Conservation (phyloP, 495 filamentous ascomycete genomes). For the Baudoinia panamericana region DNA sequence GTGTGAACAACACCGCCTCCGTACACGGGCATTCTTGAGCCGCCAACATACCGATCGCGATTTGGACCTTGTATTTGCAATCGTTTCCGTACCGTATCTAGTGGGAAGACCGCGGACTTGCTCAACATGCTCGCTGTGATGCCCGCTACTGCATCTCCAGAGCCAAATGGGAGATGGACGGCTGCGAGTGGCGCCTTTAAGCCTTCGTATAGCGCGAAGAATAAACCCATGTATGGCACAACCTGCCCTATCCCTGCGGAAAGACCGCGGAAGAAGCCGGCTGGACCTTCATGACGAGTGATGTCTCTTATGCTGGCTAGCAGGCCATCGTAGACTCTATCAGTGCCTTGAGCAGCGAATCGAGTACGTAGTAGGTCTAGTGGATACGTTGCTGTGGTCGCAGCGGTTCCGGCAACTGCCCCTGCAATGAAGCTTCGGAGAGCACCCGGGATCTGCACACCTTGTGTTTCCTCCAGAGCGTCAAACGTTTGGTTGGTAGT, state of each 20-base stretch:
- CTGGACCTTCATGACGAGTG: slow-evolving; percentile 52
- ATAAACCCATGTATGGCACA: slow-evolving; percentile 90
- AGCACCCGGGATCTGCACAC: slow-evolving; percentile 39
- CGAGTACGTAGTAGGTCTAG: slow-evolving; percentile 86
- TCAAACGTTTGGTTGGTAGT: slow-evolving; percentile 42
- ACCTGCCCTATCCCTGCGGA: slow-evolving; percentile 71
- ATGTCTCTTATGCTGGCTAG: slow-evolving; percentile 57
- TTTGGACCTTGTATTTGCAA: slow-evolving; percentile 93
- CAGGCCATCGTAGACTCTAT: slow-evolving; percentile 63
- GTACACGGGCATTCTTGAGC: slow-evolving; percentile 72
- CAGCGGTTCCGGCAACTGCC: slow-evolving; percentile 61
- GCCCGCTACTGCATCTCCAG: slow-evolving; percentile 69
- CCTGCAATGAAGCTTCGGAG: slow-evolving; percentile 66
- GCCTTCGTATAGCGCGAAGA: slow-evolving; percentile 78
- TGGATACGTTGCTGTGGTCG: slow-evolving; percentile 80
- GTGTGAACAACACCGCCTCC: slow-evolving; percentile 48
- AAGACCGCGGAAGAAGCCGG: slow-evolving; percentile 78
- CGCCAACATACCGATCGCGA: slow-evolving; percentile 60
- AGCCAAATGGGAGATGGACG: slow-evolving; percentile 41
- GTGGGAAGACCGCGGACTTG: slow-evolving; percentile 81
- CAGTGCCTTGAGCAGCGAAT: slow-evolving; percentile 87
- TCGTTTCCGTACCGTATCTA: slow-evolving; percentile 87
- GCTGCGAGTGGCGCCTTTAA: slow-evolving; percentile 44
- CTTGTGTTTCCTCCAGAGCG: slow-evolving; percentile 36
- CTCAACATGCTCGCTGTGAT: slow-evolving; percentile 62